Base-by-base conservation (phyloP, 2,329 filamentous ascomycete species). In the Sporothrix pallida region DNA sequence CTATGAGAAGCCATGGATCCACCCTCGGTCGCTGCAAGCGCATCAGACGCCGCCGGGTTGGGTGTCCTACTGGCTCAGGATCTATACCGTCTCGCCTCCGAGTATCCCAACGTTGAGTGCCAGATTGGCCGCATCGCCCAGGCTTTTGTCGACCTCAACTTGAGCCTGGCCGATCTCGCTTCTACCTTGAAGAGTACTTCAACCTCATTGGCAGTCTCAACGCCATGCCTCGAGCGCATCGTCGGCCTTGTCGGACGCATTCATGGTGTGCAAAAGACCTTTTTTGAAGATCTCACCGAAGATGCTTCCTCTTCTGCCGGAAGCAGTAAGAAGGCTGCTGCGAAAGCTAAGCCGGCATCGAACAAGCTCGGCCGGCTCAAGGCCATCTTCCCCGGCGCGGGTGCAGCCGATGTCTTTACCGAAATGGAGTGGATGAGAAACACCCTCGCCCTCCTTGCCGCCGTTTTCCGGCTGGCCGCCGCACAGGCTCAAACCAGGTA, bases 401-500 rank as follows among this genome's bases (percentile, higher is more conserved):
- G 58, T 0, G 73, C 72, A 0, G 65, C 48, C 13, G 73, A 72
- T 13, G 75, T 75, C 13, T 73, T 76, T 15, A 70, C 71, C 17
- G 76, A 77, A 13, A 72, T 76, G 65, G 73, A 75, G 20, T 77
- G 76, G 76, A 74, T 77, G 72, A 62, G 74, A 31, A 76, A 77
- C 58, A 77, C 74, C 0, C 60, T 76, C 7, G 72, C 67, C 8
- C 74, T 77, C 4, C 23, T 76, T 2, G 70, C 75, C 0, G 37
- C 73, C 26, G 72, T 68, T 0, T n/a, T 72, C 2, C 75, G 75
- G n/a, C 20, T 76, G 44, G 58, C 70, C 6, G 15, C 44, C 1
- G 13, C 67, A 3, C 67, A 52, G 6, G 70, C 54, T 8, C 48
- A 68, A 7, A 4, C 26, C 20, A 23, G n/a, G 54, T 69, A 15